Base-by-base conservation (phyloP, 495 filamentous ascomycete genomes). In the Lepidopterella palustris region DNA sequence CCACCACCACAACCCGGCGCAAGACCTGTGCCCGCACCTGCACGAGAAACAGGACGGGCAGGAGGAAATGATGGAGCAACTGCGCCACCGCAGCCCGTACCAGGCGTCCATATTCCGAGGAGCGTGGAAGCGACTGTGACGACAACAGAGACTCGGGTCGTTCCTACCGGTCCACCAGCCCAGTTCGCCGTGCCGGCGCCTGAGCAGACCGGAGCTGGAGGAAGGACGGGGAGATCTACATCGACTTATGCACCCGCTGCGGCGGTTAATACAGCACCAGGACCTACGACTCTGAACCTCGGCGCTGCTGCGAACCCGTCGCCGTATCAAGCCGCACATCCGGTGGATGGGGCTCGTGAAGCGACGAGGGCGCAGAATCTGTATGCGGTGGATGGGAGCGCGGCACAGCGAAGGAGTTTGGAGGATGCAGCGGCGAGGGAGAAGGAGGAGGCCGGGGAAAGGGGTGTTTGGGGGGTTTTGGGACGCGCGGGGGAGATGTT, bases 381-480 rank as follows among this genome's bases (percentile, higher is more conserved):
- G 4, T 75, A 78, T 49, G 45, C 45, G 55, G 79, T 79, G 27
- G 71, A 73, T 18, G 76, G 77, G 40, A 69, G 72, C 27, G 69
- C 72, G 13, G 59, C 71, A 24, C 66, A 72, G 54, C 74, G 76
- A 61, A 84, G 82, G 69, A 67, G 88, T 52, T 77, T 74, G 10
- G 81, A 83, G 54, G 81, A 81, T 20, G 85, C 88, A 72, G 81
- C 77, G 59, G 82, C 84, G 74, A 80, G 89, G 87, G 86, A 85
- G 75, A 10, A 49, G 13, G 45, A 49, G n/a, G 45, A 24, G 3
- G 45, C 15, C 1, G 45, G 10, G 45, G 15, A 24, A 24, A 9
- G 3, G 73, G 77, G 77, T 69, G 55, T 71, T 24, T 58, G 64
- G 63, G 65, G 62, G 28, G 25, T n/a, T 48, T 53, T 53, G 50